These are phyloP conservation scores for Boletus sp. DNA, from an alignment of 768 basidiomycete genomes.

Conservation along the genomic window DNA sequence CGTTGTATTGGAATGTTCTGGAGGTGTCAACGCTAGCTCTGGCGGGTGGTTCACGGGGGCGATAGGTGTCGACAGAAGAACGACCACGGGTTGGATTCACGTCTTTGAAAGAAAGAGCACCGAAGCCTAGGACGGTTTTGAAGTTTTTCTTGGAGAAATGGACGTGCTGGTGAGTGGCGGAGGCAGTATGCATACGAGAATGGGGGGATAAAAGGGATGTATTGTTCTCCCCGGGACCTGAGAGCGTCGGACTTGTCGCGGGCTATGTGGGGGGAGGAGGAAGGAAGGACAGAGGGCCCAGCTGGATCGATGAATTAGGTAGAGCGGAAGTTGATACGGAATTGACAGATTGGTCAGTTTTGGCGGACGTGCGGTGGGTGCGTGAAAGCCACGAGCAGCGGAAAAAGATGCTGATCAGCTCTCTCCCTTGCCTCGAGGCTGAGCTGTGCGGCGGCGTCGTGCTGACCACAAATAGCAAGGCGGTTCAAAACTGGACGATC, in stretches of 20 bases:
- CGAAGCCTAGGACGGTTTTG: conserved; percentile 48
- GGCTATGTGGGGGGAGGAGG: conserved; percentile 25
- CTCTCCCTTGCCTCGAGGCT: conserved; percentile 31
- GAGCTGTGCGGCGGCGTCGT: conserved; percentile 14
- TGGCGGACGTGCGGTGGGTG: conserved; percentile 34
- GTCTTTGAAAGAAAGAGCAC: conserved; percentile 37
- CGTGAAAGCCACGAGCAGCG: conserved; percentile 36
- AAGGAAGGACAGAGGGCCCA: conserved; percentile 27
- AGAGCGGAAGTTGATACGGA: conserved; percentile 28
- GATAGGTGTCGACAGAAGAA: conserved; percentile 29
- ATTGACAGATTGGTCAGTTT: conserved; percentile 30
- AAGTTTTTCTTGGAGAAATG: conserved; percentile 45
- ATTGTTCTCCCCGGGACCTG: conserved; percentile 27
- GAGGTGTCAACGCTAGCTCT: conserved; percentile 47
- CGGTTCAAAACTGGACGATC: conserved; percentile 13
- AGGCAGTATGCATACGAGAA: conserved; percentile 45
- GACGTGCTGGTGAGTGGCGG: conserved; percentile 35
- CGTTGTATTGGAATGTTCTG: conserved; percentile 35
- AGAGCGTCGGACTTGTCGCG: conserved; percentile 26
- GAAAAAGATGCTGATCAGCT: conserved; percentile 29
- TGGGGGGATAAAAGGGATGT: conserved; percentile 16
- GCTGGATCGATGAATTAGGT: conserved; percentile 31
- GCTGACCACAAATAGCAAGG: conserved; percentile 23
- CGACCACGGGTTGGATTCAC: conserved; percentile 30
- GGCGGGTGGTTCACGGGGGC: conserved; percentile 30